These are phyloP conservation scores for Leishmania braziliensis DNA, from an alignment of 208 protist genomes.

Conservation along the genomic window DNA sequence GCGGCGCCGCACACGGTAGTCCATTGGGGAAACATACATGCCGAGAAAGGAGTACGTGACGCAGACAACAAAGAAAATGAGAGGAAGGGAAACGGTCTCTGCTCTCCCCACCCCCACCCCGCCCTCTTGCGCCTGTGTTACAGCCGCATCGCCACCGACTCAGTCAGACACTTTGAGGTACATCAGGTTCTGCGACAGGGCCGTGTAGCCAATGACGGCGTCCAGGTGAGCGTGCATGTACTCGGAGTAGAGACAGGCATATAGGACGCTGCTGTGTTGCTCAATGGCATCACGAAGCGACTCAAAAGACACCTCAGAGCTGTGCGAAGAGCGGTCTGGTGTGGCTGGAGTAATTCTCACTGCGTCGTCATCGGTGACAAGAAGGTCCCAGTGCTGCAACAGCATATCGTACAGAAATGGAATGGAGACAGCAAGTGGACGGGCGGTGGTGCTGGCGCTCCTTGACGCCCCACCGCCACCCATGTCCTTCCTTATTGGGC, in stretches of 20 bases:
- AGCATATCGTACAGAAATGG: conserved; percentile 32
- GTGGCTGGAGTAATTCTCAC: not conserved
- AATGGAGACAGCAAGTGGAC: conserved; percentile 7
- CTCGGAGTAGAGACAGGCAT: conserved; percentile 60
- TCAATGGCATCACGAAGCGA: conserved; percentile 29
- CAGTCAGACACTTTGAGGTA: conserved; percentile 18
- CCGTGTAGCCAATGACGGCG: conserved; percentile 62
- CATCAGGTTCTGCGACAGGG: conserved; percentile 71
- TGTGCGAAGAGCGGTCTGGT: not conserved
- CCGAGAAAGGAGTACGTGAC: no score
- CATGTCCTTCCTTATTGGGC: conserved; percentile 33
- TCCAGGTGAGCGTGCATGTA: conserved; percentile 66
- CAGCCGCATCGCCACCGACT: not conserved
- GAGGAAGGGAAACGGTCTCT: not conserved
- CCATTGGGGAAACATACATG: not conserved
- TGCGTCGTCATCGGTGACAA: conserved; percentile 11
- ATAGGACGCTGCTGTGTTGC: conserved; percentile 34
- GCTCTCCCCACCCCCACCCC: not conserved
- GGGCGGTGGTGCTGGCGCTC: conserved; percentile 17
- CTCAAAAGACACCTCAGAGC: not conserved
- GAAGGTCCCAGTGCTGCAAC: conserved; percentile 30
- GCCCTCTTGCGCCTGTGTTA: not conserved
- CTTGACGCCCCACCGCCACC: not conserved
- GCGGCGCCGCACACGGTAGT: not conserved
- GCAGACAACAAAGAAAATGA: not conserved